Evolutionary conservation across 2,329 filamentous ascomycete genomes (phyloP).

Genomic region (Cryphonectria carpinicola): DNA sequence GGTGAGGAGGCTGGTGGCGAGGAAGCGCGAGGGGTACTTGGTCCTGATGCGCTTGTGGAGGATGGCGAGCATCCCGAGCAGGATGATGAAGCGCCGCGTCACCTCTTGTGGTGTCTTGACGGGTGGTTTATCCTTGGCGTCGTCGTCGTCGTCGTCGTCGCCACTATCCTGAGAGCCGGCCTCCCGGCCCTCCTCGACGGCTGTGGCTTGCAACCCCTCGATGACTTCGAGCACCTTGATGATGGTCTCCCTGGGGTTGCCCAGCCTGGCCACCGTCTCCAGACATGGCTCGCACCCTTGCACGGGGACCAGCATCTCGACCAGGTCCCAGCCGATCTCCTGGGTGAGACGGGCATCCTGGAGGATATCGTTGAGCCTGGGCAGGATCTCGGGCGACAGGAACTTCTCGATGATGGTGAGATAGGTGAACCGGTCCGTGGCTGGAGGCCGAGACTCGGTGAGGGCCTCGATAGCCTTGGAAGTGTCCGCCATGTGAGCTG

Average conservation of each 20-base stretch:
- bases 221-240: conserved; percentile 78
- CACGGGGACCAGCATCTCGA: conserved; percentile 72
- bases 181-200: conserved; percentile 39
- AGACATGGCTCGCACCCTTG: conserved; percentile 72
- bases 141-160: conserved; percentile 32
- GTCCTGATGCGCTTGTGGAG: conserved; percentile 77
- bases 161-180: conserved; percentile 30
- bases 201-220: conserved; percentile 58
- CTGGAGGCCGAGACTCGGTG: conserved; percentile 53
- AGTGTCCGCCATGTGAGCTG: conserved; percentile 34
- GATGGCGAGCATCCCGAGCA: conserved; percentile 73
- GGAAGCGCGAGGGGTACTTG: conserved; percentile 76
- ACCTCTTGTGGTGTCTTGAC: conserved; percentile 20
- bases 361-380: conserved; percentile 63
- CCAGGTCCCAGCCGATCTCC: conserved; percentile 83
- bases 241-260: conserved; percentile 81
- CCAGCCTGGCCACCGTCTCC: conserved; percentile 73
- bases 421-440: conserved; percentile 73
- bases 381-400: conserved; percentile 67
- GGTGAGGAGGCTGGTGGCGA: conserved; percentile 76
- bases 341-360: conserved; percentile 69
- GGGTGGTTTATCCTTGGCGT: conserved; percentile 5
- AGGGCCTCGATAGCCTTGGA: conserved; percentile 51
- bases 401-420: conserved; percentile 78
- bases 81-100: conserved; percentile 62